Evolutionary conservation across 2,329 filamentous ascomycete genomes (phyloP).

Genomic region (Fusarium concolor): DNA sequence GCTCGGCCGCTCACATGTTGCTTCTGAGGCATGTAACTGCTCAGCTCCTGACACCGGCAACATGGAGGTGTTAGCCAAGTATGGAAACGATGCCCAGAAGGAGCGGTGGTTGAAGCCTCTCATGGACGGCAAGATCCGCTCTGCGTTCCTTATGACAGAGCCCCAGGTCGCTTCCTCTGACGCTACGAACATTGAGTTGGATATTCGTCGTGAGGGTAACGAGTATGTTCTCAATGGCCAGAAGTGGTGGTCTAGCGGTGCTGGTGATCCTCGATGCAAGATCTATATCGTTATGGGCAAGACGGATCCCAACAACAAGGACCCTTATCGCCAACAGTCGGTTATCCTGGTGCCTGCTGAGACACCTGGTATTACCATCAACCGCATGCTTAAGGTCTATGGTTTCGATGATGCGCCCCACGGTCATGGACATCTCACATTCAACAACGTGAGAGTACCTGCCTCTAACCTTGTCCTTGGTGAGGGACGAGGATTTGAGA

Average conservation of each 20-base stretch:
- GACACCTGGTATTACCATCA: slow-evolving; percentile 87
- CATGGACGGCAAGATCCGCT: slow-evolving; percentile 86
- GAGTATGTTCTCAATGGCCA: slow-evolving; percentile 92
- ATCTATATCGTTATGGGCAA: slow-evolving; percentile 99
- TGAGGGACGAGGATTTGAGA: slow-evolving; percentile 94
- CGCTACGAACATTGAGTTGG: slow-evolving; percentile 91
- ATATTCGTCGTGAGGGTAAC: slow-evolving; percentile 84
- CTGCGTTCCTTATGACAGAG: slow-evolving; percentile 95
- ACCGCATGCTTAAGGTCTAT: slow-evolving; percentile 93
- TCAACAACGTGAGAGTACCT: slow-evolving; percentile 91
- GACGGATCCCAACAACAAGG: slow-evolving; percentile 78
- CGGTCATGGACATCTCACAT: slow-evolving; percentile 92
- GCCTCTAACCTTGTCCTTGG: slow-evolving; percentile 87
- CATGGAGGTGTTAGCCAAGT: slow-evolving; percentile 95
- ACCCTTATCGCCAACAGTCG: slow-evolving; percentile 90
- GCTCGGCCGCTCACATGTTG: slow-evolving; percentile 85
- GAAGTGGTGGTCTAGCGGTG: slow-evolving; percentile 99
- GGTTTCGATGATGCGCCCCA: slow-evolving; percentile 99
- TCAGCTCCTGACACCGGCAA: slow-evolving; percentile 93
- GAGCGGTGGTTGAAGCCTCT: slow-evolving; percentile 83
- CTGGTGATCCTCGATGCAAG: slow-evolving; percentile 90
- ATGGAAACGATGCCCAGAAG: slow-evolving; percentile 88
- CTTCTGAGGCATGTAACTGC: slow-evolving; percentile 90
- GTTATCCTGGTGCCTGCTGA: slow-evolving; percentile 88
- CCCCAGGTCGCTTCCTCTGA: slow-evolving; percentile 89